Evolutionary conservation across 2,329 filamentous ascomycete genomes (phyloP), one percentile per base, ranked within the genome.

Genomic region (Alternaria longipes): DNA sequence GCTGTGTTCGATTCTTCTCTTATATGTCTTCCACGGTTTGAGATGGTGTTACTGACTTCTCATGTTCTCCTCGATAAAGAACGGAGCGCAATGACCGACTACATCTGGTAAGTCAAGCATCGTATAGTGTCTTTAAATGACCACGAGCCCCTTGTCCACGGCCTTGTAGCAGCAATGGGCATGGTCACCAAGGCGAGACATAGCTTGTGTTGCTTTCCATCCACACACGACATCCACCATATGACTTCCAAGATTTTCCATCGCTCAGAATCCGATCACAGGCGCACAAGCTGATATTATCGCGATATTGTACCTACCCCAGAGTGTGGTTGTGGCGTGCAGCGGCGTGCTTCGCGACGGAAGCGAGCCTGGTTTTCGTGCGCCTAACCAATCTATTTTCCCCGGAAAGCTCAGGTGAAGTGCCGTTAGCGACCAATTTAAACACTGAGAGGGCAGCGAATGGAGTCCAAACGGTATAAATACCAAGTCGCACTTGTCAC

Each of bases 401-500:
- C 56, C 65, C 62, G 69, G 66, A 60, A 64, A 53, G 22, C 49
- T 47, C 42, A 61, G 22, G 28, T 57, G 12, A 54, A 60, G 34
- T 64, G 53, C 67, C 69, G 68, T 60, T 65, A 72, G 69, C 65
- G 68, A 68, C 47, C 36, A 60, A 57, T 57, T 7, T 53, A 20
- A 16, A 16, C 14, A 8, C 32, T 16, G 12, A 14, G 28, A 30
- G 9, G 24, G 34, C 26, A 38, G 26, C 56, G 32, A 46, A 59
- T 54, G 9, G 20, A 14, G 18, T 20, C 20, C 12, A 30, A 6
- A 30, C 16, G 6, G 16, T 3, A 14, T 38, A 11, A 2, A 12
- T 2, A 7, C 20, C 34, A 12, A 7, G 44, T 59, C 9, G 34
- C 32, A 8, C 32, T 45, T 20, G 42, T 47, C 51, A 42, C 24